These are phyloP conservation scores for Aureobasidium sp. DNA, from an alignment of 2,329 filamentous ascomycete genomes.

Conservation along the genomic window DNA sequence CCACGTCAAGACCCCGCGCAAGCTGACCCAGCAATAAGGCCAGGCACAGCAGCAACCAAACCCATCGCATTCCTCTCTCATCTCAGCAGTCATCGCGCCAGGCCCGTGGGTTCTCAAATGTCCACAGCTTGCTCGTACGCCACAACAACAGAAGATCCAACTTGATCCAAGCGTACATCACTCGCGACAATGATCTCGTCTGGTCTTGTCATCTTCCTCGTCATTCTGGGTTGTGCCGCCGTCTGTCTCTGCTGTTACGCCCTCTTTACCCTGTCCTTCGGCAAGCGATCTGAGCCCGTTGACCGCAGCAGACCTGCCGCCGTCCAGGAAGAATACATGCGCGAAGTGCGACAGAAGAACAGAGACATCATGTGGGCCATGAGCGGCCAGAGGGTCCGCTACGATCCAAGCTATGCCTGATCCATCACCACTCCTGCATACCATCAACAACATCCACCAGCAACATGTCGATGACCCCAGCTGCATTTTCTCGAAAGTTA, in stretches of 20 bases:
- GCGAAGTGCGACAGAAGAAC: conserved; percentile 16
- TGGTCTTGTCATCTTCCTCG: conserved; percentile 16
- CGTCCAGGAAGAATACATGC: conserved; percentile 18
- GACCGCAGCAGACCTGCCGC: conserved; percentile 12
- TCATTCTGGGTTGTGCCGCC: conserved; percentile 14
- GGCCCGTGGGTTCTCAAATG: neutral
- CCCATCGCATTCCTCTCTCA: neutral
- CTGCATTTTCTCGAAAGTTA: neutral
- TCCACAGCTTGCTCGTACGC: neutral
- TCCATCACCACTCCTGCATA: neutral
- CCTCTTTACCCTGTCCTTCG: conserved; percentile 1
- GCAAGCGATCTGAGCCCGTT: neutral
- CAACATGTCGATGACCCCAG: neutral
- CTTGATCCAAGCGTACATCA: neutral
- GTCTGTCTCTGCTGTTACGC: conserved; percentile 9
- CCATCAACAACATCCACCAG: neutral
- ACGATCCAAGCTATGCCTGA: conserved; percentile 6
- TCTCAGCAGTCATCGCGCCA: neutral
- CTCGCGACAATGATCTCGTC: conserved; percentile 2
- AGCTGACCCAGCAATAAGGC: neutral
- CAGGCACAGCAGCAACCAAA: neutral
- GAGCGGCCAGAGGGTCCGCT: conserved; percentile 1
- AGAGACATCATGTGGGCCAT: conserved; percentile 12
- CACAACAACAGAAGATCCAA: neutral
- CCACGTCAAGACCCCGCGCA: conserved; percentile 9